Evolutionary conservation across 306 rosid species (phyloP).

Genomic region (Vigna trinervia): DNA sequence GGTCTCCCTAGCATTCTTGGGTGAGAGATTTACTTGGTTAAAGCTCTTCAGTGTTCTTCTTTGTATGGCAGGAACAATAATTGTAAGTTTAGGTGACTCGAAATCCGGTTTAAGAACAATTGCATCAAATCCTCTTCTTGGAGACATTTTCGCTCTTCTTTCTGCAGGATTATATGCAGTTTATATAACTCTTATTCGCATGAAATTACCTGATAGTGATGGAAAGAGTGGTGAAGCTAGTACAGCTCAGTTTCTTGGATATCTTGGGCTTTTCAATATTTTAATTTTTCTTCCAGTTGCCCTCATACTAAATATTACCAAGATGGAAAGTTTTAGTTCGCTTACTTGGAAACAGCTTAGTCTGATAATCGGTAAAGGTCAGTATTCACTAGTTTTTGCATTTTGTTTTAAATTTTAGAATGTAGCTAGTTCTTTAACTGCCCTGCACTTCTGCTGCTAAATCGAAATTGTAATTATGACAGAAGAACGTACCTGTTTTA

Average conservation of each 20-base stretch:
- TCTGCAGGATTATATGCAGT: constrained; percentile 87
- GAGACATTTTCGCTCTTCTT: constrained; percentile 79
- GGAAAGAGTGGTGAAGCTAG: constrained; percentile 80
- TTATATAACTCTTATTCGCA: constrained; percentile 91
- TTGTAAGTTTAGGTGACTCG: constrained; percentile 94
- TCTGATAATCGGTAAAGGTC: constrained; percentile 91
- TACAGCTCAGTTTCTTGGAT: constrained; percentile 97
- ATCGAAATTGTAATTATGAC: not conserved
- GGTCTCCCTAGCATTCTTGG: constrained; percentile 90
- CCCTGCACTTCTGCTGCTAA: not conserved
- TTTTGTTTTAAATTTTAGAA: constrained; percentile 28
- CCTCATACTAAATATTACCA: constrained; percentile 64
- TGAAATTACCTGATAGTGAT: constrained; percentile 81
- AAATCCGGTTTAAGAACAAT: constrained; percentile 48
- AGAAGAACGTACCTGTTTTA: not conserved
- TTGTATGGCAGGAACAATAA: constrained; percentile 94
- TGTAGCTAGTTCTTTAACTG: constrained; percentile 23
- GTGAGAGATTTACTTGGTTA: constrained; percentile 89
- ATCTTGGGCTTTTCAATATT: constrained; percentile 81
- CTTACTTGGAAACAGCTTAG: constrained; percentile 86
- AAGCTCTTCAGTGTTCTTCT: constrained; percentile 91
- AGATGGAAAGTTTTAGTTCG: constrained; percentile 63
- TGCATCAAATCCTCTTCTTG: constrained; percentile 90
- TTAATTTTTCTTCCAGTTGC: constrained; percentile 82
- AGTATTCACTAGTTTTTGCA: constrained; percentile 36